Evolutionary conservation across 768 basidiomycete genomes (phyloP).

Genomic region (Russula vinacea): DNA sequence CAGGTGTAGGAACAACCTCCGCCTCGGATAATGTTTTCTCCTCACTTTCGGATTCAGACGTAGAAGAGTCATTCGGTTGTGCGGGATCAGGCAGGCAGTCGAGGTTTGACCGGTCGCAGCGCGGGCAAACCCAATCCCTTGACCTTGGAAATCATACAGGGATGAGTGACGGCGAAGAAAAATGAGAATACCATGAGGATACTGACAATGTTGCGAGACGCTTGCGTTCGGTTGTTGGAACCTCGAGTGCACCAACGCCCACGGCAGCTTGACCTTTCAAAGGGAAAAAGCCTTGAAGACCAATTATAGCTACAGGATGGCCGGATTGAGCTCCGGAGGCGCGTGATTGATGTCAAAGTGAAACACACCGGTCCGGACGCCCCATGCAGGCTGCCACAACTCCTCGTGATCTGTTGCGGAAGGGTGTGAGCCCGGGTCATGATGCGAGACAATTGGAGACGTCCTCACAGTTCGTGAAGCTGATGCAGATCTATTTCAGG

Average conservation of each 20-base stretch:
- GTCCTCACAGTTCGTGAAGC: slow-evolving; percentile 80
- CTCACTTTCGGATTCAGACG: background rate
- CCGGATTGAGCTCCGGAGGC: background rate
- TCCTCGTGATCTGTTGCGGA: slow-evolving; percentile 80
- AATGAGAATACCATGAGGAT: background rate
- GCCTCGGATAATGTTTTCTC: background rate
- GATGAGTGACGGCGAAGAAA: background rate
- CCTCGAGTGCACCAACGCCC: slow-evolving; percentile 85
- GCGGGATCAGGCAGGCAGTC: slow-evolving; percentile 68
- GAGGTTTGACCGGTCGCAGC: slow-evolving; percentile 64
- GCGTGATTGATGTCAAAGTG: background rate
- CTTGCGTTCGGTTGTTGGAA: slow-evolving; percentile 69
- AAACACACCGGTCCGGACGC: slow-evolving; percentile 80
- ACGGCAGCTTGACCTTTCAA: slow-evolving; percentile 83
- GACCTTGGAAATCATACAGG: slow-evolving; percentile 49
- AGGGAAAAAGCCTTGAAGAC: slow-evolving; percentile 86
- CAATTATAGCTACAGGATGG: slow-evolving; percentile 64
- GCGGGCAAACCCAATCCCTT: slow-evolving; percentile 74
- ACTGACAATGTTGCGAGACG: slow-evolving; percentile 73
- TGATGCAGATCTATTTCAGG: slow-evolving; percentile 87
- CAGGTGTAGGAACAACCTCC: slow-evolving; percentile 9
- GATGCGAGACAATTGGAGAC: slow-evolving; percentile 18
- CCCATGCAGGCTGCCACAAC: slow-evolving; percentile 98
- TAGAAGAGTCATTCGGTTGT: background rate
- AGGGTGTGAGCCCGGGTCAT: slow-evolving; percentile 25